These are phyloP conservation scores for Malassezia japonica DNA, from an alignment of 1,284 basidiomycete genomes.

Conservation along the genomic window DNA sequence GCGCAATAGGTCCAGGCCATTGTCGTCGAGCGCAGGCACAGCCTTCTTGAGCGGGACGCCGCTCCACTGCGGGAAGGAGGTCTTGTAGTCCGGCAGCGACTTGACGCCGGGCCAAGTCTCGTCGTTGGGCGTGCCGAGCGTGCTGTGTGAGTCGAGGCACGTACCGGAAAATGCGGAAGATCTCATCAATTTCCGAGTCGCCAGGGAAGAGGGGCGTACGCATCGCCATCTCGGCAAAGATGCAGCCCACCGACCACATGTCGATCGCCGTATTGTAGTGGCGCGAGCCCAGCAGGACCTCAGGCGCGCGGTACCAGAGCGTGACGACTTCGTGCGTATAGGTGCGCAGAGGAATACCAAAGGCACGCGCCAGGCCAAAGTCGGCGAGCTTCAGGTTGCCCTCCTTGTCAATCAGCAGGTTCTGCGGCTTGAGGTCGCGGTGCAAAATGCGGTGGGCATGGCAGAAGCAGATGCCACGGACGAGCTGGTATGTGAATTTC, in stretches of 20 bases:
- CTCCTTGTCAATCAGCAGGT: slow-evolving; percentile 77
- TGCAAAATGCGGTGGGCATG: slow-evolving; percentile 93
- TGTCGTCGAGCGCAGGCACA: slow-evolving; percentile 24
- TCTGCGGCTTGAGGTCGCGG: slow-evolving; percentile 94
- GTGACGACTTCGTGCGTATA: slow-evolving; percentile 97
- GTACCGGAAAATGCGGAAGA: slow-evolving; percentile 83
- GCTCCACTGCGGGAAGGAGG: slow-evolving; percentile 91
- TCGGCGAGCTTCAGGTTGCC: slow-evolving; percentile 61
- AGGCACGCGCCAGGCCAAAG: slow-evolving; percentile 90
- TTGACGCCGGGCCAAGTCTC: slow-evolving; percentile 84
- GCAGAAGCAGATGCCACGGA: slow-evolving; percentile 81
- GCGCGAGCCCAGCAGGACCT: slow-evolving; percentile 85
- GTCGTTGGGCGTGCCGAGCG: slow-evolving; percentile 80
- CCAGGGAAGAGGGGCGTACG: slow-evolving; percentile 89
- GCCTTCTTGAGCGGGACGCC: slow-evolving; percentile 56
- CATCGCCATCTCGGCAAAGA: slow-evolving; percentile 80
- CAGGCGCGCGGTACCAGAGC: slow-evolving; percentile 94
- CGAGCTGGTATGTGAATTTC: slow-evolving; percentile 84
- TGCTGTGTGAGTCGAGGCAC: slow-evolving; percentile 11
- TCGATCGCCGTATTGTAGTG: slow-evolving; percentile 93
- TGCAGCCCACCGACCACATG: slow-evolving; percentile 96
- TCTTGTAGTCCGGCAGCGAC: slow-evolving; percentile 85
- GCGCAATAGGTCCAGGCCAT: slow-evolving; percentile 49
- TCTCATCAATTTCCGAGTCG: slow-evolving; percentile 98
- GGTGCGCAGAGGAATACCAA: slow-evolving; percentile 92